phyloP scores from a whole-genome alignment of 164 flowering plant genomes.

The Saururus chinensis region DNA sequence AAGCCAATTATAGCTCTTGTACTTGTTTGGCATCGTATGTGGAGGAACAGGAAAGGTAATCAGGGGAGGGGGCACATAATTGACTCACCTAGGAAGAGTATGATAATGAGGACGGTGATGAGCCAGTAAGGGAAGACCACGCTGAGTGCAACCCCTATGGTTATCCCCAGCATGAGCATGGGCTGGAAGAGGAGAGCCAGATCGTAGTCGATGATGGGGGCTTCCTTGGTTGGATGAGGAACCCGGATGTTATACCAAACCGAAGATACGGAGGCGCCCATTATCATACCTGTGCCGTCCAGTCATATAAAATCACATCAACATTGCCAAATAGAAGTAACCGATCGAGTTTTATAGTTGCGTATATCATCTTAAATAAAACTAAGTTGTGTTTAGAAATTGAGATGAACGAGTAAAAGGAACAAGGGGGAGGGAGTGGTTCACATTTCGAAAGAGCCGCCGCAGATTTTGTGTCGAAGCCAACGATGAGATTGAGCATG shows the following conservation, averaged over 20 bases:
- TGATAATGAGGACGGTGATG: conserved; percentile 83
- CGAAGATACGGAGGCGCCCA: conserved; percentile 88
- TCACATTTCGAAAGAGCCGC: conserved; percentile 96
- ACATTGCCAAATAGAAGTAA: neutral
- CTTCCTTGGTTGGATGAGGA: conserved; percentile 71
- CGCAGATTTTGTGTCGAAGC: conserved; percentile 93
- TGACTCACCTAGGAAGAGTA: conserved; percentile 65
- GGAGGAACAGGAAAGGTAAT: no score
- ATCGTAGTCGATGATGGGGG: conserved; percentile 86
- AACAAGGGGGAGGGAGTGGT: neutral
- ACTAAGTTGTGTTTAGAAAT: no score
- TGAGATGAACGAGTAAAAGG: neutral
- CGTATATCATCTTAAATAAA: no score
- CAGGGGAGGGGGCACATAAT: neutral
- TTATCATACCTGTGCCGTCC: conserved; percentile 71
- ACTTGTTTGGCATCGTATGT: no score
- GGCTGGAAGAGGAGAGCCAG: conserved; percentile 90
- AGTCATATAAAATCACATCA: neutral
- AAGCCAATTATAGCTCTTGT: no score
- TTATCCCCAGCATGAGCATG: conserved; percentile 91
- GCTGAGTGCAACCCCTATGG: conserved; percentile 73
- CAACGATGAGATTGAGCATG: conserved; percentile 80
- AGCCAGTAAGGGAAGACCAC: conserved; percentile 98
- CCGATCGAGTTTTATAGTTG: no score
- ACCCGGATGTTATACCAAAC: conserved; percentile 96